Evolutionary conservation across 106 monocot genomes (phyloP), one percentile per base, ranked within the genome.

Genomic region (Platanthera guangdongensis): DNA sequence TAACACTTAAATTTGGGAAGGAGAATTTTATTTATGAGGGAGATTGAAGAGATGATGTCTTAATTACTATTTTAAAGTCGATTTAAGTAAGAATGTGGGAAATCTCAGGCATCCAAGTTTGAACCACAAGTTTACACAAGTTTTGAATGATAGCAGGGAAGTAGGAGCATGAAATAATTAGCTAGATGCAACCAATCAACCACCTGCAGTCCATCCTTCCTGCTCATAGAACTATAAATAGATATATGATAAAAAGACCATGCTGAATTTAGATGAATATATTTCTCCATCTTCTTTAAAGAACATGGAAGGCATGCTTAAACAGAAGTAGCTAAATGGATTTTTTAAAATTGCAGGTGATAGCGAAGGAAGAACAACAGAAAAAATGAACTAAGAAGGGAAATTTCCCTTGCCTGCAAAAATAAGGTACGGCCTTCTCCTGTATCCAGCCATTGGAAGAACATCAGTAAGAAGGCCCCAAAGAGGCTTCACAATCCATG

Each of bases 381-480:
- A 70, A 47, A 47, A 70, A 6, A 47, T 70, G 70, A 39, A 21
- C 9, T 46, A 72, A 51, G 25, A 72, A 50, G 22, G 6, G 15
- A 70, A 48, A 70, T 6, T 25, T 72, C 15, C 3, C 73, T 59
- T 81, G 64, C 94, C 94, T 84, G 94, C 87, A 2, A 94, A 47
- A 46, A 94, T 81, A 18, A 94, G 87, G 72, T 94, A 94, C 4
- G 94, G 94, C 9, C 87, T 77, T 68, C 94, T 85, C 65, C 81
- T 78, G 71, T 94, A 94, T 0, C 94, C 94, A 16, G 82, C 88
- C 49, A 94, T 57, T 57, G 94, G 91, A 15, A 94, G 81, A 13
- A 94, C 82, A 75, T 94, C 94, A 51, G 94, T 94, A 47, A 95
- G 82, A 16, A 95, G 86, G 6, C 95, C 95, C 92, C 91, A 95